These are phyloP conservation scores for Annona cherimola DNA, from an alignment of 164 flowering plant species.

Conservation along the genomic window DNA sequence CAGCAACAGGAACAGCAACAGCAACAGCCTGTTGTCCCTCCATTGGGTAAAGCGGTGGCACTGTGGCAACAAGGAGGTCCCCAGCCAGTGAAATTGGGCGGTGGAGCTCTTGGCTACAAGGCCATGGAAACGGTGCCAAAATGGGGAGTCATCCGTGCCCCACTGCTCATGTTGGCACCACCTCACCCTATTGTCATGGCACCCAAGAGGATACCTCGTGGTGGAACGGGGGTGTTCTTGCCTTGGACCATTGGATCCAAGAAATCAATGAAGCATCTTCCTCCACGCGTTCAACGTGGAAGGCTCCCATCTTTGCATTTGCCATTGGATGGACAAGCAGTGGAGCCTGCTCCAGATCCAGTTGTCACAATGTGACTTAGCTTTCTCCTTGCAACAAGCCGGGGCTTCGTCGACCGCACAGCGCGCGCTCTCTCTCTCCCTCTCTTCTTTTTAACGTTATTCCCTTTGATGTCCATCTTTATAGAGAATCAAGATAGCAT, in stretches of 20 bases:
- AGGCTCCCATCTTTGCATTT: conserved; percentile 51
- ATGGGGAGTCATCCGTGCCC: conserved; percentile 59
- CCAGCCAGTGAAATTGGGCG: conserved; percentile 31
- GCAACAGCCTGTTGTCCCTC: conserved; percentile 28
- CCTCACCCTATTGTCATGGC: conserved; percentile 45
- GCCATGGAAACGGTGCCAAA: conserved; percentile 46
- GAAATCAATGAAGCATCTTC: conserved; percentile 63
- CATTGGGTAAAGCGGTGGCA: conserved; percentile 45
- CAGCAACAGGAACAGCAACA: no score
- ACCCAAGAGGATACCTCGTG: conserved; percentile 33
- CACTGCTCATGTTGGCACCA: conserved; percentile 63
- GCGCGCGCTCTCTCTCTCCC: no score
- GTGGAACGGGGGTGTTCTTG: conserved; percentile 90
- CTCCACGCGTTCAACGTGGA: conserved; percentile 72
- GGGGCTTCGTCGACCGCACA: background rate
- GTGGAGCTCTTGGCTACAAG: conserved; percentile 32
- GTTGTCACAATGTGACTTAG: background rate
- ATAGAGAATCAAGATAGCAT: conserved; percentile 1
- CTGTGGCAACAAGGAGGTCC: conserved; percentile 57
- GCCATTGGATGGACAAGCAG: conserved; percentile 9
- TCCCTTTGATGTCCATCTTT: background rate
- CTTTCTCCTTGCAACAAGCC: background rate
- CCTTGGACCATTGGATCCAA: conserved; percentile 62
- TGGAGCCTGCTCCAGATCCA: background rate
- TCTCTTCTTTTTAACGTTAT: background rate